A percentile compares a stretch with the other conserved stretches of the same genome.
Conservation (phyloP, 352 stramenopile genomes). For the Phytophthora sojae region DNA sequence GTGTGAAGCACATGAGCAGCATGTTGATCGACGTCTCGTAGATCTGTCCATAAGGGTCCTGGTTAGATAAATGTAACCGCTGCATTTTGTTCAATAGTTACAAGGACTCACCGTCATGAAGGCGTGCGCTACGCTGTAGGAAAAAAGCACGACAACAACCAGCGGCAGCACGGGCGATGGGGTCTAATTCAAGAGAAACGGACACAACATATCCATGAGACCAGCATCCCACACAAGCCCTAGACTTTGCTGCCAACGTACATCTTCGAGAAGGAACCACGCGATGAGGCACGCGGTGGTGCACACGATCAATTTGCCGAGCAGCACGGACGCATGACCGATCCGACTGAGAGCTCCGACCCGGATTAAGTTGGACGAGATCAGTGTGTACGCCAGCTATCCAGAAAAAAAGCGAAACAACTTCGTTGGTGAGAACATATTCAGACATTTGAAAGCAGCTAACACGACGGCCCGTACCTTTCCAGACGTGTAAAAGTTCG, state of each 20-base stretch:
- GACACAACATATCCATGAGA: conserved; percentile 4
- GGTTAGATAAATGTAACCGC: not conserved
- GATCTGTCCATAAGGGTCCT: conserved; percentile 46
- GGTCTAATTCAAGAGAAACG: conserved; percentile 28
- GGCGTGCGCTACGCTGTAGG: conserved; percentile 78
- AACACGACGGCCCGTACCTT: conserved; percentile 49
- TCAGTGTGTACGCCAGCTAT: conserved; percentile 70
- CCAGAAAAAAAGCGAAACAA: conserved; percentile 1
- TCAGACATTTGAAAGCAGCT: not conserved
- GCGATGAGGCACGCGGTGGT: conserved; percentile 68
- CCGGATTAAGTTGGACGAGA: conserved; percentile 75
- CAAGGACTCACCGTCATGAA: conserved; percentile 75
- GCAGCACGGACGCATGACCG: conserved; percentile 68
- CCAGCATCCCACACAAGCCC: not conserved
- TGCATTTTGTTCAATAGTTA: not conserved
- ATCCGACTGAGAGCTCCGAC: conserved; percentile 75
- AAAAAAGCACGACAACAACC: conserved; percentile 72
- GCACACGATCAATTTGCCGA: conserved; percentile 84
- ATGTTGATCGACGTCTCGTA: conserved; percentile 90
- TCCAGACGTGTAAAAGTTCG: conserved; percentile 75
- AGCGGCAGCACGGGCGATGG: conserved; percentile 74
- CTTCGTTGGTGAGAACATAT: not conserved
- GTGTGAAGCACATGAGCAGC: conserved; percentile 86
- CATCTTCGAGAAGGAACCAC: conserved; percentile 78
- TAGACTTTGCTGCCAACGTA: conserved; percentile 29